Base-by-base conservation (phyloP, 768 basidiomycete genomes). In the Trametes cingulata region DNA sequence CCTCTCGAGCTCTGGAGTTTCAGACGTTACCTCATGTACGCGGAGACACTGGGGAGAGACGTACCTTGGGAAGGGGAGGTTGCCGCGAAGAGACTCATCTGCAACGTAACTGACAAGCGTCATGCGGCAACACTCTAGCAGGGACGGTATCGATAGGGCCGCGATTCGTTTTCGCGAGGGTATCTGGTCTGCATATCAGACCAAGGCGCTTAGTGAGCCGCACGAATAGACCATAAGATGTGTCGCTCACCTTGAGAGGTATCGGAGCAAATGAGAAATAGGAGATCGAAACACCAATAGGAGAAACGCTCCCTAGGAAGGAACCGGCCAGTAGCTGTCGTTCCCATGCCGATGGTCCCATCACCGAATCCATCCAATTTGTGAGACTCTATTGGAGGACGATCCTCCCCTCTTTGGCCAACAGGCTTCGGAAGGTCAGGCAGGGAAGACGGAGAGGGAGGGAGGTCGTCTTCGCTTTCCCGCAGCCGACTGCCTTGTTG, bases 201-300 rank as follows among this genome's bases (percentile, higher is more conserved):
- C 24, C 10, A 33, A 25, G 13, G 8, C 12, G 33, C 35, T 67
- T n/a, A 59, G 56, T 20, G 33, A 8, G 17, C n/a, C 24, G 25
- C 8, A n/a, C 36, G n/a, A n/a, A n/a, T n/a, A n/a, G n/a, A n/a
- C n/a, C n/a, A n/a, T n/a, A n/a, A n/a, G n/a, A n/a, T n/a, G n/a
- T n/a, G n/a, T n/a, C n/a, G n/a, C 76, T 27, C 59, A 87, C 90
- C 88, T 73, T 77, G 79, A 1, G 82, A 84, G 0, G 78, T 76
- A 65, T 86, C 75, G 0, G 90, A 89, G 66, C 91, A 95, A 29
- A 95, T 78, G 63, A 90, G 69, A 72, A 95, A 95, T 35, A 96
- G 71, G 12, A 95, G 75, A 67, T 96, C 93, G 56, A 95, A 88
- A 69, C 91, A 94, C 93, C 93, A 95, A 75, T 92, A 95, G 7